Conservation (phyloP, 495 filamentous ascomycete genomes). For the Darksidea phi region DNA sequence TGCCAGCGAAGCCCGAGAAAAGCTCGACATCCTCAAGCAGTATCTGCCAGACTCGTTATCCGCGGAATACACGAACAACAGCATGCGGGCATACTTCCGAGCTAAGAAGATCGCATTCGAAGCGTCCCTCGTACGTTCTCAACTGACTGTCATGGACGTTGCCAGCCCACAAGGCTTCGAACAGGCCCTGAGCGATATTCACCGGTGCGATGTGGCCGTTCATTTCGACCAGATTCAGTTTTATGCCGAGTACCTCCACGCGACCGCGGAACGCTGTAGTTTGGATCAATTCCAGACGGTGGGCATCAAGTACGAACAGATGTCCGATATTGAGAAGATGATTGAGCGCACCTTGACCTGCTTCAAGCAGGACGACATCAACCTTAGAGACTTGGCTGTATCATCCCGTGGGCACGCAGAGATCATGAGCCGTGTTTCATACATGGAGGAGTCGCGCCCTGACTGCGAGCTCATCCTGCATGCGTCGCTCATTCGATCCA, state of each 20-base stretch:
- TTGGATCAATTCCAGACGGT: slow-evolving; percentile 72
- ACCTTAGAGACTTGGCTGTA: slow-evolving; percentile 71
- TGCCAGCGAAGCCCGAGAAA: slow-evolving; percentile 83
- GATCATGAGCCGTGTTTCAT: slow-evolving; percentile 1
- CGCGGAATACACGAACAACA: slow-evolving; percentile 63
- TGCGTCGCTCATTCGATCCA: slow-evolving; percentile 1
- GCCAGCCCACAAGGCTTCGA: slow-evolving; percentile 61
- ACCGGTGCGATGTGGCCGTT: slow-evolving; percentile 68
- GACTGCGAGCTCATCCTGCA: slow-evolving; percentile 45
- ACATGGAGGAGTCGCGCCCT: slow-evolving; percentile 4
- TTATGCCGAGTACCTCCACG: slow-evolving; percentile 81
- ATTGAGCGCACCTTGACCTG: slow-evolving; percentile 86
- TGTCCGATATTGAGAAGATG: slow-evolving; percentile 89
- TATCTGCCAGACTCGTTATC: slow-evolving; percentile 81
- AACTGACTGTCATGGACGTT: slow-evolving; percentile 73
- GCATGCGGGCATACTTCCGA: slow-evolving; percentile 77
- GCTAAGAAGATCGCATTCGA: slow-evolving; percentile 91
- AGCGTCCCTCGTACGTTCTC: slow-evolving; percentile 71
- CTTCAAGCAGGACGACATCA: slow-evolving; percentile 80
- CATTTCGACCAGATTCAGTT: slow-evolving; percentile 80
- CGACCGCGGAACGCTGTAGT: slow-evolving; percentile 70
- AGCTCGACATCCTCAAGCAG: slow-evolving; percentile 78
- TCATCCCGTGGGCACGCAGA: slow-evolving; percentile 66
- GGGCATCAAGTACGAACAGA: slow-evolving; percentile 76
- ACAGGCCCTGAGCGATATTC: slow-evolving; percentile 63